Evolutionary conservation across 176 grass and related monocot species (phyloP).

Genomic region (Panicum miliaceum): DNA sequence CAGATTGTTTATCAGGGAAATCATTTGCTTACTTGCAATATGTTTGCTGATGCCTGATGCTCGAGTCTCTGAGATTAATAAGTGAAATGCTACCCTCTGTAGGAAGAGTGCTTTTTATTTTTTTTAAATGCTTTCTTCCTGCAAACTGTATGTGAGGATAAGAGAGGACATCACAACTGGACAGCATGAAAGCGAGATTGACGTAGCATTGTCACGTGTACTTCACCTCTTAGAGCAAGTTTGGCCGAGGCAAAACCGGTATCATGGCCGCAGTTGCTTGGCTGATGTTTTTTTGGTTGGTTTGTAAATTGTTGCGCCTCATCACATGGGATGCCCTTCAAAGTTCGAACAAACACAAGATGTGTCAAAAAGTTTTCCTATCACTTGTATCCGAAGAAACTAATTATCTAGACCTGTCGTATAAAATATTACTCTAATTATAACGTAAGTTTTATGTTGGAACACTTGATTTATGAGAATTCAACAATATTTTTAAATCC

Average conservation of each 20-base stretch:
- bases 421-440: neutral
- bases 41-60: neutral
- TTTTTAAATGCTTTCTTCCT: neutral
- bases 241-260: neutral
- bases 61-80: neutral
- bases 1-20: neutral
- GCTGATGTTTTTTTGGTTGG: neutral
- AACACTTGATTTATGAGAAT: neutral
- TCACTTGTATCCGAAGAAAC: neutral
- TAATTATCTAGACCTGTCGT: no score
- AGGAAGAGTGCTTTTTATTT: neutral
- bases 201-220: neutral
- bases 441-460: neutral
- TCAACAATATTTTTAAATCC: neutral
- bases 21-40: neutral
- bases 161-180: conserved; percentile 15
- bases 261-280: neutral
- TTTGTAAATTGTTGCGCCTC: neutral
- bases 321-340: neutral
- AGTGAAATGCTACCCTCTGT: neutral
- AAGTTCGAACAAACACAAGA: neutral
- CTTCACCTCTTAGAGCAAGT: neutral
- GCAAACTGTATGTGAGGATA: conserved; percentile 9
- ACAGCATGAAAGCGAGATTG: conserved; percentile 15
- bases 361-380: neutral